phyloP scores from a whole-genome alignment of 2,329 filamentous ascomycete genomes.

The Penicillium janthinellum region DNA sequence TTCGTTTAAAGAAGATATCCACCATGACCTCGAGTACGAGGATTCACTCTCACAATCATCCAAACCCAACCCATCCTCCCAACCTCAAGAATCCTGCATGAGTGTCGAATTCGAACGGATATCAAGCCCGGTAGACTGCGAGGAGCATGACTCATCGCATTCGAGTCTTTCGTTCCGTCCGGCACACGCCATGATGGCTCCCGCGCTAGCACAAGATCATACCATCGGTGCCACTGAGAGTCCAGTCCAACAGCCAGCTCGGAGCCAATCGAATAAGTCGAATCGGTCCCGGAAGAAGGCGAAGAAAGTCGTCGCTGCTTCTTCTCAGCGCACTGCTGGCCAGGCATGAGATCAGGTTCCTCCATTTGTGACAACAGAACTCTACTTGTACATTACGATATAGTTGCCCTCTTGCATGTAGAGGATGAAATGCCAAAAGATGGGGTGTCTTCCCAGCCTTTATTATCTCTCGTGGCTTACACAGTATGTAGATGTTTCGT shows the following conservation, averaged over 20 bases:
- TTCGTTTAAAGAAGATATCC: constrained; percentile 10
- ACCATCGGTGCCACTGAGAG: neutral
- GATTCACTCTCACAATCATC: constrained; percentile 10
- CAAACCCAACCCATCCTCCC: constrained; percentile 1
- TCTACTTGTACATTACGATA: constrained; percentile 20
- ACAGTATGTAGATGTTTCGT: neutral
- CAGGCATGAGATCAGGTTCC: constrained; percentile 1
- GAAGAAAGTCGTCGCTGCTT: neutral
- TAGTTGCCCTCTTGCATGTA: neutral
- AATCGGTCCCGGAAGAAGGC: neutral
- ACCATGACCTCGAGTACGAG: constrained; percentile 9
- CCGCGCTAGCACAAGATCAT: neutral
- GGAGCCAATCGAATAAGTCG: neutral
- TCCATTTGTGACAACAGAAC: neutral
- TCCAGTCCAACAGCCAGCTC: neutral
- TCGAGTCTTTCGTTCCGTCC: constrained; percentile 2
- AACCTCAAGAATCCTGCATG: constrained; percentile 3
- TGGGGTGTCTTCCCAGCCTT: constrained; percentile 5
- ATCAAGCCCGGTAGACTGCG: constrained; percentile 8
- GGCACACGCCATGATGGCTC: constrained; percentile 1
- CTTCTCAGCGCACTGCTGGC: constrained; percentile 3
- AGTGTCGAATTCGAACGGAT: constrained; percentile 21
- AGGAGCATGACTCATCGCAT: constrained; percentile 1
- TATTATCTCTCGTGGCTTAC: neutral
- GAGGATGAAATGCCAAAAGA: constrained; percentile 12